These are phyloP conservation scores for Saccharomycopsis synnaedendra DNA, from an alignment of 805 yeast species.

Conservation along the genomic window DNA sequence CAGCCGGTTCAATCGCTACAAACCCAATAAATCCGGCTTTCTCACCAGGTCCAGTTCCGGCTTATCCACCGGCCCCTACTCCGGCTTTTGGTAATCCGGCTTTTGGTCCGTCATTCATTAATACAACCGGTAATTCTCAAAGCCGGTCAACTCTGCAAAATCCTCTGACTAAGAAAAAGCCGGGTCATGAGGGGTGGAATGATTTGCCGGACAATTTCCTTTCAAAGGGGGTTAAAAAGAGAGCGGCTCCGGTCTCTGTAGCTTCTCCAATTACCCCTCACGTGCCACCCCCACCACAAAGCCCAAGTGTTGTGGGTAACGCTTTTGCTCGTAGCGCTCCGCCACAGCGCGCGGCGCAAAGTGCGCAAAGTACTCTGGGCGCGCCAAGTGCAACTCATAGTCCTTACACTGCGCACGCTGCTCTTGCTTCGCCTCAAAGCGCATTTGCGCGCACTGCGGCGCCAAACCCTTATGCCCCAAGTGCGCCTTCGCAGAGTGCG, in stretches of 20 bases:
- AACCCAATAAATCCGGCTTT: neutral
- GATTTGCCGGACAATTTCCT: slow-evolving; percentile 41
- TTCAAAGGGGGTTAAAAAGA: slow-evolving; percentile 29
- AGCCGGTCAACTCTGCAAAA: slow-evolving; percentile 14
- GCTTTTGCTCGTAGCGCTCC: neutral
- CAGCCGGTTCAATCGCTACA: neutral
- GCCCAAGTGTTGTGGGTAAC: slow-evolving; percentile 14
- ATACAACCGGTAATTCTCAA: neutral
- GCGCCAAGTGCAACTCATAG: too few species aligned
- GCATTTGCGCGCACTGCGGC: neutral
- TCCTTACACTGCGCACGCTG: too few species aligned
- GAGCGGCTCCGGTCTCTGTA: slow-evolving; percentile 29
- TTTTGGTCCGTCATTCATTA: slow-evolving; percentile 20
- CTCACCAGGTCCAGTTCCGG: neutral
- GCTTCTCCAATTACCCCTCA: slow-evolving; percentile 19
- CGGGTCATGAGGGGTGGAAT: slow-evolving; percentile 60
- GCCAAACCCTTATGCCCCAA: slow-evolving; percentile 27
- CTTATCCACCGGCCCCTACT: slow-evolving; percentile 16
- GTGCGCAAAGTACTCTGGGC: too few species aligned
- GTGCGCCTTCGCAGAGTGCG: neutral
- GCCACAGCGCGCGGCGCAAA: too few species aligned
- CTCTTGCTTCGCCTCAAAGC: too few species aligned
- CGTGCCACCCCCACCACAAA: slow-evolving; percentile 19
- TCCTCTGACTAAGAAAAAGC: slow-evolving; percentile 23
- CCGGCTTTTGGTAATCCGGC: slow-evolving; percentile 20